Percentiles rank a stretch among this genome's conserved stretches.
phyloP scores from a whole-genome alignment of 2,329 filamentous ascomycete species.

The Colletotrichum tanaceti region DNA sequence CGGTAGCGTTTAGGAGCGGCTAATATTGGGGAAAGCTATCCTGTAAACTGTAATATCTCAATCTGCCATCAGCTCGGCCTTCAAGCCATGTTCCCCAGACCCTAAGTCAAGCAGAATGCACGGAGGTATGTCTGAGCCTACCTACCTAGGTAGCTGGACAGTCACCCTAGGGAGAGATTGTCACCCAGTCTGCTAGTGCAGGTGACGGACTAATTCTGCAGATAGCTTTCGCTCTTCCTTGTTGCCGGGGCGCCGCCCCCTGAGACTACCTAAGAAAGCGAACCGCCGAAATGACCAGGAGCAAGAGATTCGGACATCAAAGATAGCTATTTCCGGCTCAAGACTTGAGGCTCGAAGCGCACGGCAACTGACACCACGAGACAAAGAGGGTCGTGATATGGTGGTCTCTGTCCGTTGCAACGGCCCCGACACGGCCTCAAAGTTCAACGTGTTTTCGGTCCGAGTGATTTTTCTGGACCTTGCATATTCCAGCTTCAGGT shows the following conservation, averaged over 20 bases:
- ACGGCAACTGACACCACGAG: not conserved
- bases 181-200: not conserved
- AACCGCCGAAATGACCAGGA: not conserved
- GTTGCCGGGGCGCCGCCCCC: not conserved
- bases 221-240: not conserved
- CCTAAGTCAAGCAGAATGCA: conserved; percentile 21
- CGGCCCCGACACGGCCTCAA: conserved; percentile 3
- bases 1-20: conserved; percentile 36
- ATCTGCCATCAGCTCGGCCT: not conserved
- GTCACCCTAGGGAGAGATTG: too few relatives aligned
- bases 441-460: not conserved
- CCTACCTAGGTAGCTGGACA: too few relatives aligned
- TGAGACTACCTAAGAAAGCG: not conserved
- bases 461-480: not conserved
- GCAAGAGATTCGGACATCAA: not conserved
- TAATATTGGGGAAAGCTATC: conserved; percentile 34
- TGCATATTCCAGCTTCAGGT: not conserved
- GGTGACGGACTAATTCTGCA: not conserved
- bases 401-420: not conserved
- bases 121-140: not conserved
- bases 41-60: not conserved
- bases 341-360: not conserved
- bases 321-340: too few relatives aligned
- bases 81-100: not conserved
- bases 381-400: not conserved